phyloP scores from a whole-genome alignment of 1,139 yeast genomes.

The Debaryomyces fabryi region DNA sequence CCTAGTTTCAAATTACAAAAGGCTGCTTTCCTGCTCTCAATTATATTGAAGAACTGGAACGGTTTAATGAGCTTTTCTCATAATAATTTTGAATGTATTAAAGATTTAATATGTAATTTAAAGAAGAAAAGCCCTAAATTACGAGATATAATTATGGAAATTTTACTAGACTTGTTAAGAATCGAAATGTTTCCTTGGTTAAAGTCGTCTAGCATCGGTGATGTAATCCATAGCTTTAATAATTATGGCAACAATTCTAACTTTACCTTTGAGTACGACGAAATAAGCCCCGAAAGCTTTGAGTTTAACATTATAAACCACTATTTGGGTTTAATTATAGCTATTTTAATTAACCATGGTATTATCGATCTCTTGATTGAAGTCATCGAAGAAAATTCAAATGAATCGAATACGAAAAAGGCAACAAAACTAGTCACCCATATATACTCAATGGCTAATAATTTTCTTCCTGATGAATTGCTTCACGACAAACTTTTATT shows the following conservation, averaged over 20 bases:
- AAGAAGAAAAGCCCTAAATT: conserved; percentile 57
- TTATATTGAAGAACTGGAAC: conserved; percentile 70
- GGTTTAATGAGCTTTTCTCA: conserved; percentile 73
- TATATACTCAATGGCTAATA: conserved; percentile 56
- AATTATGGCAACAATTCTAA: conserved; percentile 6
- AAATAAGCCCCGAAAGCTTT: conserved; percentile 14
- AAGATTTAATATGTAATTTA: conserved; percentile 63
- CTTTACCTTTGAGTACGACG: conserved; percentile 11
- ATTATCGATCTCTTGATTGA: conserved; percentile 52
- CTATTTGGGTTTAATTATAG: conserved; percentile 60
- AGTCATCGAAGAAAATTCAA: conserved; percentile 50
- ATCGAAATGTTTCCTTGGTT: conserved; percentile 67
- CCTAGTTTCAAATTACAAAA: conserved; percentile 49
- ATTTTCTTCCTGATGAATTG: conserved; percentile 51
- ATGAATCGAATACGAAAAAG: conserved; percentile 53
- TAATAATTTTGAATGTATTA: conserved; percentile 58
- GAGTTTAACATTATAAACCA: conserved; percentile 48
- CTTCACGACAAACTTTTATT: conserved; percentile 17
- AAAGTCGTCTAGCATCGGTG: conserved; percentile 36
- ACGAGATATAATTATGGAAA: conserved; percentile 68
- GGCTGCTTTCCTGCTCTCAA: conserved; percentile 61
- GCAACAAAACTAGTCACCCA: conserved; percentile 68
- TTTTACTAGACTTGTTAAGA: conserved; percentile 67
- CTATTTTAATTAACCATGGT: conserved; percentile 57
- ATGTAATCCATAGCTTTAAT: conserved; percentile 22